Conservation (phyloP, 129 eudicot genomes). For the Flaveria sonorensis region DNA sequence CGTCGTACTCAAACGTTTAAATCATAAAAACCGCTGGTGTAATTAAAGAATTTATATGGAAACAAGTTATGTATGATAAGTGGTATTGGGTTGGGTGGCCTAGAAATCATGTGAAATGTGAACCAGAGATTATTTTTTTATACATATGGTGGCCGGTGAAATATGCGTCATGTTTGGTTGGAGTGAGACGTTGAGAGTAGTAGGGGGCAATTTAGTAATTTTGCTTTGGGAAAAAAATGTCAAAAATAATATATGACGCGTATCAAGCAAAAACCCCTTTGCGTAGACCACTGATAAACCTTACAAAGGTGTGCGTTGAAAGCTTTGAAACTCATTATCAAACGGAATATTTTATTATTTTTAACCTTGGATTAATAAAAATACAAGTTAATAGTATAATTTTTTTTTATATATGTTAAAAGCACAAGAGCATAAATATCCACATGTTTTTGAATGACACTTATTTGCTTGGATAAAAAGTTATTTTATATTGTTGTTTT, state of each 20-base stretch:
- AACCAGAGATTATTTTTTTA: slow-evolving; percentile 7
- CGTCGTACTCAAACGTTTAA: too few relatives aligned
- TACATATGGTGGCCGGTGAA: slow-evolving; percentile 33
- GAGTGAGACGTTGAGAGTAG: slow-evolving; percentile 28
- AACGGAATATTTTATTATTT: slow-evolving; percentile 14
- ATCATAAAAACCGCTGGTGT: too few relatives aligned
- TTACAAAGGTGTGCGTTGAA: slow-evolving; percentile 35
- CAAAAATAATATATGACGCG: slow-evolving; percentile 41
- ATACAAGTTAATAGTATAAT: background rate
- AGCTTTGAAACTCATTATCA: slow-evolving; percentile 17
- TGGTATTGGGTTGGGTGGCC: slow-evolving; percentile 35
- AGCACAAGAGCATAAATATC: too few relatives aligned
- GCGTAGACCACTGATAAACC: slow-evolving; percentile 41
- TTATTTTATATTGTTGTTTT: too few relatives aligned
- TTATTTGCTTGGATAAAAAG: background rate
- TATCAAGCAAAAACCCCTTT: slow-evolving; percentile 45
- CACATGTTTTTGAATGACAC: background rate
- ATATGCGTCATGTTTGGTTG: slow-evolving; percentile 39
- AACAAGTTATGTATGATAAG: slow-evolving; percentile 15
- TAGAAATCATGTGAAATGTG: slow-evolving; percentile 33
- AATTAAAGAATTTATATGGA: background rate
- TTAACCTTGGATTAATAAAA: background rate
- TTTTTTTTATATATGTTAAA: background rate
- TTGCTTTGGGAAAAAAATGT: background rate
- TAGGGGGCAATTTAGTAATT: slow-evolving; percentile 27